Base-by-base conservation (phyloP, 164 flowering plant species). In the Piper betle region DNA sequence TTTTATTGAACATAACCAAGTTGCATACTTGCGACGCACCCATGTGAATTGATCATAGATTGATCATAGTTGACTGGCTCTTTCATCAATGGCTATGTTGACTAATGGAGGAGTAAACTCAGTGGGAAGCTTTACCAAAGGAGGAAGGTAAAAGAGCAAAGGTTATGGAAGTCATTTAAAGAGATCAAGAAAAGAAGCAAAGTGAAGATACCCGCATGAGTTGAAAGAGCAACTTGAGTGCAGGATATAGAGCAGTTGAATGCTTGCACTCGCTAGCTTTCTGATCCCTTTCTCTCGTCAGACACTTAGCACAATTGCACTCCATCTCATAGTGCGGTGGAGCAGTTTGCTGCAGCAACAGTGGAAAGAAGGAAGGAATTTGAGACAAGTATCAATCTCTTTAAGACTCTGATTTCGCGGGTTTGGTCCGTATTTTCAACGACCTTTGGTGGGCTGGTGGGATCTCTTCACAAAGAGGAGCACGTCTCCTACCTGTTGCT, bases 361-460 rank as follows among this genome's bases (percentile, higher is more conserved):
- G 48, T 40, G 52, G 65, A 65, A 55, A 65, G 57, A 65, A 59
- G 58, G 66, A 62, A 39, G 69, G 64, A 66, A 69, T 46, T 15
- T 46, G 15, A 46, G 64, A 40, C 43, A 58, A 17, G 37, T 66
- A 58, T 52, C 54, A 62, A 69, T 54, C 67, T 66, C 52, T 74
- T 69, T 63, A 58, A 60, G 62, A 41, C 43, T 16, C 53, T 59
- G 59, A 64, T 57, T 53, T 46, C 48, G 62, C 65, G 75, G 72
- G 73, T 70, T 65, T 70, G 57, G 54, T 74, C 69, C 73, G 39
- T 66, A 66, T 71, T 64, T 55, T 20, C 72, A 69, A 71, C 65
- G 62, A 33, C 62, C 68, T 61, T 17, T 58, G 61, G 74, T 60
- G 62, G 68, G 62, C 59, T 53, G 40, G 64, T 61, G 52, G 38